Conservation (phyloP, 2,329 filamentous ascomycete genomes). For the Geoglossum cookeanum region DNA sequence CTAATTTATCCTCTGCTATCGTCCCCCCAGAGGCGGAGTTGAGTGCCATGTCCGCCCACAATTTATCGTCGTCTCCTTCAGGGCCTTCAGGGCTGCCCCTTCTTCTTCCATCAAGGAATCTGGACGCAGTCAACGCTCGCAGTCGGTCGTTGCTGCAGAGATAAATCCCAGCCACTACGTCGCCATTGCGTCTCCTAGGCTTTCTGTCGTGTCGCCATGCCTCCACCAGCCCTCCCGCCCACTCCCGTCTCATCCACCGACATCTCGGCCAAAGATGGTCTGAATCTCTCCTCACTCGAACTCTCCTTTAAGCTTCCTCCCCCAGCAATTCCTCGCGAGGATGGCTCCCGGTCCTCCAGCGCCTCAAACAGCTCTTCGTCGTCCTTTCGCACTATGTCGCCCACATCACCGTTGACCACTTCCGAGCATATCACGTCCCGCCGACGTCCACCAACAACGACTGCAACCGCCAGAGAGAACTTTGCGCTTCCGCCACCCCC, state of each 20-base stretch:
- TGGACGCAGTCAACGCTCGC: not conserved
- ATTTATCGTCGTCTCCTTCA: not conserved
- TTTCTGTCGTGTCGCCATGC: slow-evolving; percentile 30
- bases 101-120: not conserved
- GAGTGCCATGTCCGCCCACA: not conserved
- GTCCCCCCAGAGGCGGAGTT: not conserved
- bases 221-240: slow-evolving; percentile 45
- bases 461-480: slow-evolving; percentile 33
- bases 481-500: slow-evolving; percentile 83
- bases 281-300: slow-evolving; percentile 41
- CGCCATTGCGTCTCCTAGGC: not conserved
- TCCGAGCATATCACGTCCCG: slow-evolving; percentile 8
- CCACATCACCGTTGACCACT: slow-evolving; percentile 12
- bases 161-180: not conserved
- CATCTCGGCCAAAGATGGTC: slow-evolving; percentile 48
- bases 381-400: slow-evolving; percentile 29
- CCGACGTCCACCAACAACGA: slow-evolving; percentile 14
- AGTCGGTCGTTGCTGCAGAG: not conserved
- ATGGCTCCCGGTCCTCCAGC: slow-evolving; percentile 28
- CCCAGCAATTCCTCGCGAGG: slow-evolving; percentile 40
- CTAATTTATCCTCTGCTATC: not conserved
- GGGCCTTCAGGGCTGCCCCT: not conserved
- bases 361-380: slow-evolving; percentile 25
- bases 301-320: slow-evolving; percentile 58
- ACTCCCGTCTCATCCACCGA: slow-evolving; percentile 69